A percentile compares a stretch with the other conserved stretches of the same genome.
Evolutionary conservation across 202 grass and related monocot species (phyloP).

Genomic region (Digitaria exilis): DNA sequence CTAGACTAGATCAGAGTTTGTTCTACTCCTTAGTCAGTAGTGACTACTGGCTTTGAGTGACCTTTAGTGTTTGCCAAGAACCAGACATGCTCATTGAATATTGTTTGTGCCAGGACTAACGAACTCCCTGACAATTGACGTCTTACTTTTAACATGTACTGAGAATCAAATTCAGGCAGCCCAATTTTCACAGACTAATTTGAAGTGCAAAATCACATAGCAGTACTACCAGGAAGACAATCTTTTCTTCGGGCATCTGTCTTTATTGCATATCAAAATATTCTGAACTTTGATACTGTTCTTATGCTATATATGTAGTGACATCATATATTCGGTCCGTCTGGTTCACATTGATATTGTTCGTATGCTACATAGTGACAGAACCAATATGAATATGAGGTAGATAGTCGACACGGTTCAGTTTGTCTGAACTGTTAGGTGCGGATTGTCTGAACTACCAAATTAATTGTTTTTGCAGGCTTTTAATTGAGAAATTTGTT

Average conservation of each 20-base stretch:
- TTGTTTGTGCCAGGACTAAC: background rate
- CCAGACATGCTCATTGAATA: constrained; percentile 3
- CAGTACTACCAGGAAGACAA: too few relatives aligned
- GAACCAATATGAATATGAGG: too few relatives aligned
- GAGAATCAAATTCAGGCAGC: background rate
- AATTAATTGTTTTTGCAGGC: background rate
- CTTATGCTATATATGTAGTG: background rate
- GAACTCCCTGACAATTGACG: background rate
- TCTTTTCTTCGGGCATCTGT: background rate
- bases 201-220: background rate
- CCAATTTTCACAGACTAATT: background rate
- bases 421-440: too few relatives aligned
- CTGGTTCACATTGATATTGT: too few relatives aligned
- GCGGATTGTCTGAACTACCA: background rate
- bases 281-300: background rate
- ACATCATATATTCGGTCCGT: background rate
- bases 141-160: constrained; percentile 1
- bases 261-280: background rate
- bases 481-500: background rate
- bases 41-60: constrained; percentile 22
- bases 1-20: background rate
- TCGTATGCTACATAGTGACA: too few relatives aligned
- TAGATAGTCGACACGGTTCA: too few relatives aligned
- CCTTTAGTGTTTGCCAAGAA: constrained; percentile 18
- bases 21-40: constrained; percentile 9